Evolutionary conservation across 192 early-diverging fungal genomes (phyloP).

Genomic region (Podila minutissima): DNA sequence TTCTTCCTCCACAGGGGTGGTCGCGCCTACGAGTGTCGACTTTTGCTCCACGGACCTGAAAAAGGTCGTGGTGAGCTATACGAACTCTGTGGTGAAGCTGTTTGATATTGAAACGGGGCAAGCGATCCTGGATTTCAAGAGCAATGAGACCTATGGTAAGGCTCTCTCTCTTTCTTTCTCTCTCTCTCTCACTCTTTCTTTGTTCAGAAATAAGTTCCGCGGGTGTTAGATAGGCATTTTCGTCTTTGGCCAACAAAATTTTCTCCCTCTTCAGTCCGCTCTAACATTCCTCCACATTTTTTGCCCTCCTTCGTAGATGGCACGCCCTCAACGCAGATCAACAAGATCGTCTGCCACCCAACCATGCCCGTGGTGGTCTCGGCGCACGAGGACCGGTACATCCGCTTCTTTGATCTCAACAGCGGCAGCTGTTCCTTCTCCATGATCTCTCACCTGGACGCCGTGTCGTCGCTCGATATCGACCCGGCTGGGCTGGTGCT

Average conservation of each 20-base stretch:
- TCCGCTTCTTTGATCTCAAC: conserved; percentile 80
- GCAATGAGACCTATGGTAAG: conserved; percentile 73
- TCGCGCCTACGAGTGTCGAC: conserved; percentile 73
- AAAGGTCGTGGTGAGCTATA: conserved; percentile 71
- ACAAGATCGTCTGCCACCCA: conserved; percentile 77
- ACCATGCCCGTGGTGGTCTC: conserved; percentile 77
- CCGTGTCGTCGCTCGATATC: conserved; percentile 73
- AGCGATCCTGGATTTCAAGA: conserved; percentile 61
- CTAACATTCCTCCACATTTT: too few relatives aligned
- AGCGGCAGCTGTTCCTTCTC: conserved; percentile 71
- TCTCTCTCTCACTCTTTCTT: neutral
- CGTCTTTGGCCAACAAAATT: neutral
- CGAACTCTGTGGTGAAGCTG: conserved; percentile 71
- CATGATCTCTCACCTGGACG: conserved; percentile 74
- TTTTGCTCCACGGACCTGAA: conserved; percentile 69
- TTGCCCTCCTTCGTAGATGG: conserved; percentile 54
- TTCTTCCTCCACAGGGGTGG: conserved; percentile 2
- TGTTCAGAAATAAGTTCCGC: conserved; percentile 13
- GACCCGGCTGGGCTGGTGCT: conserved; percentile 69
- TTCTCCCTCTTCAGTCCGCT: neutral
- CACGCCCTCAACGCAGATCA: conserved; percentile 77
- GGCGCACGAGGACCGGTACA: conserved; percentile 79
- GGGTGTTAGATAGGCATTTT: conserved; percentile 2
- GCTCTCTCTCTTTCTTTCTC: neutral
- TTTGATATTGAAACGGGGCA: conserved; percentile 83